Conservation (phyloP, 345 rosid genomes). For the Reutealis trisperma region DNA sequence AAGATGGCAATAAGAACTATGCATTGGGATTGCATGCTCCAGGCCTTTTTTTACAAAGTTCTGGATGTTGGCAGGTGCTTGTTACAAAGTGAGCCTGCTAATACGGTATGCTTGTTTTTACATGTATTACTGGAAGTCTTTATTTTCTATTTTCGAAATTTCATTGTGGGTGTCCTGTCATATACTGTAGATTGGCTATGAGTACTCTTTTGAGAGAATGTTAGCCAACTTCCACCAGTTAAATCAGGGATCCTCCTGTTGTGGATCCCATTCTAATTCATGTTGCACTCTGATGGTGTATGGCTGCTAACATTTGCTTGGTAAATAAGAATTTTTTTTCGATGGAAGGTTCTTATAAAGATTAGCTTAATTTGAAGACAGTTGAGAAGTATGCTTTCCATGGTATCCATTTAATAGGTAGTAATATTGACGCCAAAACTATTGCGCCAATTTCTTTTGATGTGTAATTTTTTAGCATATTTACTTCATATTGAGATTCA, state of each 20-base stretch:
- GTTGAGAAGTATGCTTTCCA: background rate
- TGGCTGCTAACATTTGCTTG: background rate
- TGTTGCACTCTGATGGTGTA: background rate
- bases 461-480: background rate
- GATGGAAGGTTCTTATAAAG: background rate
- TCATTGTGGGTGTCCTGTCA: constrained; percentile 15
- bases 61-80: constrained; percentile 74
- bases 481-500: background rate
- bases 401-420: background rate
- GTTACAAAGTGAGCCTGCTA: constrained; percentile 82
- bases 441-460: background rate
- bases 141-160: background rate
- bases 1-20: constrained; percentile 50
- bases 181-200: constrained; percentile 22
- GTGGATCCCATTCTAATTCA: background rate
- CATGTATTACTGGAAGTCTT: background rate
- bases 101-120: constrained; percentile 48
- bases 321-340: background rate
- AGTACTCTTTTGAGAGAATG: background rate
- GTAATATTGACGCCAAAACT: background rate
- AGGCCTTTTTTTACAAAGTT: too few relatives aligned
- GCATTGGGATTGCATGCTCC: constrained; percentile 70
- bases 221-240: background rate
- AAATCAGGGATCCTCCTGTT: background rate
- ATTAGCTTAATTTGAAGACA: constrained; percentile 9